Base-by-base conservation (phyloP, 306 rosid genomes). In the Quercus robur region DNA sequence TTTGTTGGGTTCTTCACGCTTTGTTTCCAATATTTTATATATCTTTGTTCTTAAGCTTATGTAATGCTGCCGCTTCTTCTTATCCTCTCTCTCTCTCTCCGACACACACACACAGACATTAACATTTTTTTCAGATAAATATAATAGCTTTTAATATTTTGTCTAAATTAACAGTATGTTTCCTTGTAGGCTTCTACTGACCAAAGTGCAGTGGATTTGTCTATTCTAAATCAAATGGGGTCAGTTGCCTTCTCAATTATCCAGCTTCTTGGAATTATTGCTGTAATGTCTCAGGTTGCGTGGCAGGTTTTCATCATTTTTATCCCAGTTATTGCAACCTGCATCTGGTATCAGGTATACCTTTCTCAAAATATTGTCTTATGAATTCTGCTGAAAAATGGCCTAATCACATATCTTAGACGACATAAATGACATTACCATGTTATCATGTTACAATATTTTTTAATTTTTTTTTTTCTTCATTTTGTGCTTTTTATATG, bases 131-230 rank as follows among this genome's bases (percentile, higher is more conserved):
- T 4, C 31, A 23, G 33, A 25, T 4, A 28, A 64, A 31, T 9
- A 5, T 31, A 6, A 18, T 26, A 2, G 6, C 1, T 18, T 7
- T 4, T 0, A 31, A 31, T 5, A 2, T 1, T 2, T 7, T 15
- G 17, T 5, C 5, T 5, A 66, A 30, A 61, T 28, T 26, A 6
- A 4, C 6, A 30, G 19, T 12, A 23, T 31, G 9, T 70, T 78
- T 70, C 57, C n/a, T 71, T 81, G 52, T 84, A 86, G 90, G 90
- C 90, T 82, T 88, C 92, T 26, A 84, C 92, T 2, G 90, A 88
- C 77, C 90, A 88, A 80, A 88, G 83, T 78, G 68, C 83, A 4
- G 81, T 88, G 52, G 92, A 86, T 81, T 6, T 72, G 78, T 81
- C 28, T 78, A 82, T 86, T 57, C 72, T 81, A 7, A 25, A 2